These are phyloP conservation scores for Phylloboletellus chloephorus DNA, from an alignment of 1,284 basidiomycete genomes.

Conservation along the genomic window DNA sequence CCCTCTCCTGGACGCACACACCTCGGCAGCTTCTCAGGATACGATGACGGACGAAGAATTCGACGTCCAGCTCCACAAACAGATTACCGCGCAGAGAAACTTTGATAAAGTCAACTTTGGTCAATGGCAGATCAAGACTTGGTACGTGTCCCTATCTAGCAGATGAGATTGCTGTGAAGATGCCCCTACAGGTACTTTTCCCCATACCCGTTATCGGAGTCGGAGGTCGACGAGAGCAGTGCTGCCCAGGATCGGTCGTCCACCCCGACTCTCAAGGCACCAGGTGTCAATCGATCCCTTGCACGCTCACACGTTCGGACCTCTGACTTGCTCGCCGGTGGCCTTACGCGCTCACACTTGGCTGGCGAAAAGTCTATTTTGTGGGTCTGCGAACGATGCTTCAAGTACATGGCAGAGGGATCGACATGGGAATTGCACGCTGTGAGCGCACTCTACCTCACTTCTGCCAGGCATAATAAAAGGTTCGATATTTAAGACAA, in stretches of 20 bases:
- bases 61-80: constrained; percentile 60
- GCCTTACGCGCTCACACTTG: constrained; percentile 48
- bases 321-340: constrained; percentile 63
- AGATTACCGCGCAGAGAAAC: constrained; percentile 64
- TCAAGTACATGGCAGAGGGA: constrained; percentile 90
- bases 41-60: constrained; percentile 64
- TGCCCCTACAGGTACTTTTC: constrained; percentile 71
- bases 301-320: constrained; percentile 61
- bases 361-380: constrained; percentile 50
- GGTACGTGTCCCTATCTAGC: constrained; percentile 42
- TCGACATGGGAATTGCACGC: constrained; percentile 69
- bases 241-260: constrained; percentile 11
- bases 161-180: background rate
- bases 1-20: constrained; percentile 7
- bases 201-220: constrained; percentile 72
- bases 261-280: constrained; percentile 36
- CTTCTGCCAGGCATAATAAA: background rate
- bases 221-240: constrained; percentile 48
- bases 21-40: constrained; percentile 4
- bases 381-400: constrained; percentile 90
- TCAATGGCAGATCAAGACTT: constrained; percentile 73
- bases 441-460: constrained; percentile 41
- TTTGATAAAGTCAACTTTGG: constrained; percentile 76
- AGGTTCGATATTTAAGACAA: constrained; percentile 46
- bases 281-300: constrained; percentile 44